A percentile compares a stretch with the other conserved stretches of the same genome.
These are phyloP conservation scores for Chaetomium tenue DNA, from an alignment of 495 filamentous ascomycete species.

Conservation along the genomic window DNA sequence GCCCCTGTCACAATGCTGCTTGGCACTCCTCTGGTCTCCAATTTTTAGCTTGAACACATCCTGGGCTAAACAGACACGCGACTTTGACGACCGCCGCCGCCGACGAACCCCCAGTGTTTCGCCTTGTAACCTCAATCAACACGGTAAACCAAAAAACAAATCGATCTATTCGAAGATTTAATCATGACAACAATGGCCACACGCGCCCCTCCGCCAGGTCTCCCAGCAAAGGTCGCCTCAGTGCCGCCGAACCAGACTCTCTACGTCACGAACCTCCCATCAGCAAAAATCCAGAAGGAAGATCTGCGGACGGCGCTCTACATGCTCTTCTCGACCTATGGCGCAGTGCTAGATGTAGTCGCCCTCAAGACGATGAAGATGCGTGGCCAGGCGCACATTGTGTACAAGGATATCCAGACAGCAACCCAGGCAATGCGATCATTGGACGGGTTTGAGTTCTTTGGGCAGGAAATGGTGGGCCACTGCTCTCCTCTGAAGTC, in stretches of 20 bases:
- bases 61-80: slow-evolving; percentile 2
- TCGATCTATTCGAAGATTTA: not conserved
- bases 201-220: slow-evolving; percentile 34
- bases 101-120: not conserved
- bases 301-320: slow-evolving; percentile 84
- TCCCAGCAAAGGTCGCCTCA: slow-evolving; percentile 46
- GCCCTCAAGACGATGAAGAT: slow-evolving; percentile 83
- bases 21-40: slow-evolving; percentile 2
- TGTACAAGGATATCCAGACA: slow-evolving; percentile 80
- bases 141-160: not conserved
- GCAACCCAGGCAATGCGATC: slow-evolving; percentile 88
- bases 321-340: slow-evolving; percentile 90
- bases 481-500: not conserved
- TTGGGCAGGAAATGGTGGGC: slow-evolving; percentile 81
- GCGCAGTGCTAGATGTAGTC: slow-evolving; percentile 90
- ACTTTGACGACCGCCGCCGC: not conserved
- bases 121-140: not conserved
- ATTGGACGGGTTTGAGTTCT: slow-evolving; percentile 81
- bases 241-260: slow-evolving; percentile 56
- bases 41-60: slow-evolving; percentile 4
- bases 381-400: slow-evolving; percentile 92
- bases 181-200: slow-evolving; percentile 36
- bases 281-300: slow-evolving; percentile 77
- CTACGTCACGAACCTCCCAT: slow-evolving; percentile 81
- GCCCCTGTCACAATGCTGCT: not conserved